A percentile compares a stretch with the other conserved stretches of the same genome.
Conservation (phyloP, 495 filamentous ascomycete species). For the Cercophora sp. region DNA sequence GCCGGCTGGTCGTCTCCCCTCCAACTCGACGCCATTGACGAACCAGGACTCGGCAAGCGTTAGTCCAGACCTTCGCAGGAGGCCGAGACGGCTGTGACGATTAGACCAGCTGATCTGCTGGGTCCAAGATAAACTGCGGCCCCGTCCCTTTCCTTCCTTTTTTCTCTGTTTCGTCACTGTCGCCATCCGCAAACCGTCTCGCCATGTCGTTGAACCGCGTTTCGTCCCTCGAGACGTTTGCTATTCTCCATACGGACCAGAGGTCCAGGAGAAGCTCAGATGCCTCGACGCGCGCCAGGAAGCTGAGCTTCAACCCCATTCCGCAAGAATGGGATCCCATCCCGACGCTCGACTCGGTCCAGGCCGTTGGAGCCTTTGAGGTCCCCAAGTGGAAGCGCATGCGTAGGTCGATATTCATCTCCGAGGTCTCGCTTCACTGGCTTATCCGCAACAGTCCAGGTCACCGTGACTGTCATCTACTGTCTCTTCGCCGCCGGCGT, state of each 20-base stretch:
- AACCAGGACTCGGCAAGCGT: constrained; percentile 10
- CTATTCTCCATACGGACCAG: constrained; percentile 35
- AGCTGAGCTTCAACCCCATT: constrained; percentile 52
- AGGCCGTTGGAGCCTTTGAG: constrained; percentile 65
- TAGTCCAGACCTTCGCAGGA: too few species aligned
- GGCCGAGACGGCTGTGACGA: too few species aligned
- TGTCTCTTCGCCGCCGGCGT: constrained; percentile 78
- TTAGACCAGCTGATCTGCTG: neutral
- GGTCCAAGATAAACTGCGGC: constrained; percentile 3
- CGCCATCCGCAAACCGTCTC: neutral
- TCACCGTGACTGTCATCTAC: constrained; percentile 65
- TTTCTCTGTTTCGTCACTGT: neutral
- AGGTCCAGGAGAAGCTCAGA: constrained; percentile 39
- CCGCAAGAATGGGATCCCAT: constrained; percentile 47
- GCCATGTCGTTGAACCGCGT: constrained; percentile 51
- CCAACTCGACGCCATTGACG: constrained; percentile 13
- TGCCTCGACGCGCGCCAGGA: constrained; percentile 38
- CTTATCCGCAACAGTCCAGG: constrained; percentile 48
- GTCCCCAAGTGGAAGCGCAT: constrained; percentile 61
- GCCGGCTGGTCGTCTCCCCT: neutral
- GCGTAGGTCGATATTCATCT: constrained; percentile 41
- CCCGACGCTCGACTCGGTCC: constrained; percentile 27
- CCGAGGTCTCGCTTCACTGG: too few species aligned
- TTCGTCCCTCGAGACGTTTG: constrained; percentile 48
- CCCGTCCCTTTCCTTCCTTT: neutral